These are phyloP conservation scores for Rhypophila decipiens DNA, from an alignment of 495 filamentous ascomycete genomes.

Conservation along the genomic window DNA sequence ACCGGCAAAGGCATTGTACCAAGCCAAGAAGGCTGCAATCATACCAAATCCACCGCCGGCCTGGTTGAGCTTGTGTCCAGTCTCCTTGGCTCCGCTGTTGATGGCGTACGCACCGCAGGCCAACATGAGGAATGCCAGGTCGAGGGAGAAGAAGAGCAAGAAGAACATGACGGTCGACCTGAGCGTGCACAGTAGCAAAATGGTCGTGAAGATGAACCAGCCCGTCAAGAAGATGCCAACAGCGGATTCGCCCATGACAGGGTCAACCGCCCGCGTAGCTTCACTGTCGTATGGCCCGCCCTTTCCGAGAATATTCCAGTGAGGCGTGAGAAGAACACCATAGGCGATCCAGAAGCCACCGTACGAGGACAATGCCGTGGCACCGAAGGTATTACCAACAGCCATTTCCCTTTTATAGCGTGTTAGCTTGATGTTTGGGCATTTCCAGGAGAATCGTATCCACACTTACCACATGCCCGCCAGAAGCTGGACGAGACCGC, in stretches of 20 bases:
- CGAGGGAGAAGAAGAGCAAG: conserved; percentile 87
- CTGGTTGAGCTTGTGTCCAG: conserved; percentile 48
- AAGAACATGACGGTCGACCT: conserved; percentile 96
- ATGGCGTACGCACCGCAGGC: conserved; percentile 61
- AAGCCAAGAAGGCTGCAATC: conserved; percentile 82
- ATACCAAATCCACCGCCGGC: conserved; percentile 86
- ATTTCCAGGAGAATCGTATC: too few species aligned
- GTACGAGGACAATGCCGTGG: conserved; percentile 91
- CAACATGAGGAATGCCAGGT: conserved; percentile 86
- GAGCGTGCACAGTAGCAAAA: conserved; percentile 83
- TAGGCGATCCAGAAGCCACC: conserved; percentile 97
- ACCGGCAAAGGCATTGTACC: conserved; percentile 97
- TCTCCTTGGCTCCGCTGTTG: conserved; percentile 20
- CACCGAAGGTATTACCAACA: conserved; percentile 95
- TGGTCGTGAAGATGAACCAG: conserved; percentile 98
- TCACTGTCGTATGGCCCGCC: conserved; percentile 37
- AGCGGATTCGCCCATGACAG: conserved; percentile 47
- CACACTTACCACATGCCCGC: conserved; percentile 95
- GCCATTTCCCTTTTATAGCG: conserved; percentile 79
- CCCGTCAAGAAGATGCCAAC: conserved; percentile 82
- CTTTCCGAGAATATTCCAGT: conserved; percentile 53
- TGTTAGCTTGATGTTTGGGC: neutral
- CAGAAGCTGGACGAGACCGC: conserved; percentile 84
- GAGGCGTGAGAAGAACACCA: conserved; percentile 78
- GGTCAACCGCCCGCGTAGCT: conserved; percentile 23